Evolutionary conservation across 208 protist genomes (phyloP).

Genomic region (Acanthamoeba royreba): DNA sequence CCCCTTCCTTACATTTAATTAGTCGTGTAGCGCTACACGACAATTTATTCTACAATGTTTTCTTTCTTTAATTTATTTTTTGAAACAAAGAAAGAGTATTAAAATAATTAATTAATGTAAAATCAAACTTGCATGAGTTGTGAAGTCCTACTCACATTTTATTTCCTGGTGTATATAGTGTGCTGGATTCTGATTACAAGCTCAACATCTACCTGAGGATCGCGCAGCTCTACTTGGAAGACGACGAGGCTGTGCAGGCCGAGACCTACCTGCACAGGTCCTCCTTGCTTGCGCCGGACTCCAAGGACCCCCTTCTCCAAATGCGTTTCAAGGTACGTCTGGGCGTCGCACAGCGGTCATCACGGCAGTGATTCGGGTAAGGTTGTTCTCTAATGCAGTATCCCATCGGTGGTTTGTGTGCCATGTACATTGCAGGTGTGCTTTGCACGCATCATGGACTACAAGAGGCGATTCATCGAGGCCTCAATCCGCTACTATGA

Average conservation of each 20-base stretch:
- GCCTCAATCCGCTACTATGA: slow-evolving; percentile 88
- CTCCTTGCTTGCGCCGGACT: slow-evolving; percentile 66
- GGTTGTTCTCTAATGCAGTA: neutral
- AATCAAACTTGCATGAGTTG: too few relatives aligned
- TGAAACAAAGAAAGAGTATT: neutral
- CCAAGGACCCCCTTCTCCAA: slow-evolving; percentile 71
- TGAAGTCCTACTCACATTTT: neutral
- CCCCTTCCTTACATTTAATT: neutral
- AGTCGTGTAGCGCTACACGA: too few relatives aligned
- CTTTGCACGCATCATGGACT: slow-evolving; percentile 85
- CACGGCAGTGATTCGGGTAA: neutral
- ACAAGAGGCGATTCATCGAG: slow-evolving; percentile 86
- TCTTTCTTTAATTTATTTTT: neutral
- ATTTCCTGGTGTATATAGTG: slow-evolving; percentile 43
- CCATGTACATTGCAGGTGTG: slow-evolving; percentile 52
- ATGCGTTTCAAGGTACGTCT: slow-evolving; percentile 76
- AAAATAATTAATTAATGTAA: too few relatives aligned
- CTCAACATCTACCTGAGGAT: slow-evolving; percentile 82
- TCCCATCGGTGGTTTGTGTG: neutral
- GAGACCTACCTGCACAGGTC: slow-evolving; percentile 83
- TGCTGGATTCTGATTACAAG: slow-evolving; percentile 76
- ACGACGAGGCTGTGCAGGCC: slow-evolving; percentile 78
- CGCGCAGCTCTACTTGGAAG: slow-evolving; percentile 78
- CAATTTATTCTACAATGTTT: too few relatives aligned
- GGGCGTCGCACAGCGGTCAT: neutral